These are phyloP conservation scores for Dendrobium nobile DNA, from an alignment of 106 monocot species.

Conservation along the genomic window DNA sequence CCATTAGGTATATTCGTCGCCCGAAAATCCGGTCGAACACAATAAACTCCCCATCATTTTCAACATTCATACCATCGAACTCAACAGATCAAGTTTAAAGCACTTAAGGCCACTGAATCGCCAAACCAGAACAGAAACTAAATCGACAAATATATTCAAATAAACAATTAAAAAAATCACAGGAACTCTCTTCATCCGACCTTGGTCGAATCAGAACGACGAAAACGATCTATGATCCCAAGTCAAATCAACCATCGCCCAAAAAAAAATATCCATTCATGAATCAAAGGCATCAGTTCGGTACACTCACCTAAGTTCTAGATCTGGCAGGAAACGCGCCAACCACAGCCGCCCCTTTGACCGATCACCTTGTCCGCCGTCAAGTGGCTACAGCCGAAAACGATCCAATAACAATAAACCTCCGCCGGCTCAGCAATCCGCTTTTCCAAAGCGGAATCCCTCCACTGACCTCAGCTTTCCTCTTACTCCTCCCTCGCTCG, in stretches of 20 bases:
- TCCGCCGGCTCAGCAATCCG: background rate
- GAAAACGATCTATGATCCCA: background rate
- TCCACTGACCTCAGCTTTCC: background rate
- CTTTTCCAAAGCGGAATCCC: background rate
- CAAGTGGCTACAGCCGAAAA: no score
- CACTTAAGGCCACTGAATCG: background rate
- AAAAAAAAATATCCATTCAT: background rate
- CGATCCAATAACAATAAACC: background rate
- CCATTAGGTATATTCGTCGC: background rate
- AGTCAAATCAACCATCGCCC: background rate
- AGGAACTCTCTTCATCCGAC: background rate
- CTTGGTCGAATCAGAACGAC: background rate
- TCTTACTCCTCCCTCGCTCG: background rate
- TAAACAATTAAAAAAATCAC: background rate
- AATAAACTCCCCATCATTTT: background rate
- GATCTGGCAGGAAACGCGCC: constrained; percentile 4
- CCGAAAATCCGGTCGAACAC: background rate
- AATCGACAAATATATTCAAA: background rate
- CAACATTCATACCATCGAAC: background rate
- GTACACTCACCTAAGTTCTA: constrained; percentile 1
- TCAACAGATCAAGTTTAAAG: background rate
- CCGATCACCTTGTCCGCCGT: background rate
- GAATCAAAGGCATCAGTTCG: background rate
- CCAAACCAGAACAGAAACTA: background rate
- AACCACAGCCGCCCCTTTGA: background rate